Conservation (phyloP, 2,329 filamentous ascomycete genomes). For the Didymella keratinophila region DNA sequence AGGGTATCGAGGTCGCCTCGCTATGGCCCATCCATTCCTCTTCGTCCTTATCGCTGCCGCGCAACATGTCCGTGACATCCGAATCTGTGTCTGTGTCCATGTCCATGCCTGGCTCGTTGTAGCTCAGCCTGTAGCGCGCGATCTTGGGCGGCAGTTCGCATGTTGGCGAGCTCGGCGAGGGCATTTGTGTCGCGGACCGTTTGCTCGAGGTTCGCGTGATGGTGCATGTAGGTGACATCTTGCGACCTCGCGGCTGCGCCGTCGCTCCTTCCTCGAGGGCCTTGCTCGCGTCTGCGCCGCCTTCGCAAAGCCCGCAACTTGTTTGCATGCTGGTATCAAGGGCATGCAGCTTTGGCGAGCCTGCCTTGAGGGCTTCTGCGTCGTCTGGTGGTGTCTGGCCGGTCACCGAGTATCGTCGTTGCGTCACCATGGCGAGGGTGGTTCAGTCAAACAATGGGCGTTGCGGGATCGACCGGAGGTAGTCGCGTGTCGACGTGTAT, state of each 20-base stretch:
- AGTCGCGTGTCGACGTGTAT: constrained; percentile 23
- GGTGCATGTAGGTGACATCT: constrained; percentile 34
- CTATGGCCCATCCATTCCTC: constrained; percentile 27
- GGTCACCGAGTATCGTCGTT: constrained; percentile 50
- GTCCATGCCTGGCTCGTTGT: constrained; percentile 27
- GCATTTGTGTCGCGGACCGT: constrained; percentile 48
- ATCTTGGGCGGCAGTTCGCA: constrained; percentile 49
- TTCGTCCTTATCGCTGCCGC: constrained; percentile 29
- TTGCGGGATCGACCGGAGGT: constrained; percentile 5
- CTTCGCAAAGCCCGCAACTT: constrained; percentile 44
- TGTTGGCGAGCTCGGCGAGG: constrained; percentile 46
- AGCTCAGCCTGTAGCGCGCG: constrained; percentile 36
- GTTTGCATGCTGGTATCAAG: constrained; percentile 47
- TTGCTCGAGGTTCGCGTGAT: constrained; percentile 45
- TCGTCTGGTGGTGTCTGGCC: constrained; percentile 48
- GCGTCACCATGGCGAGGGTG: constrained; percentile 36
- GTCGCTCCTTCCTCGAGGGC: constrained; percentile 24
- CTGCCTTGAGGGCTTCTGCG: constrained; percentile 42
- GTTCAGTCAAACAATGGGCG: constrained; percentile 7
- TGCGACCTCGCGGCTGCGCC: constrained; percentile 37
- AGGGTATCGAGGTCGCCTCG: constrained; percentile 32
- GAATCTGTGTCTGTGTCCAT: constrained; percentile 35
- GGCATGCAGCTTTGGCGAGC: constrained; percentile 47
- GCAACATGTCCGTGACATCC: constrained; percentile 29
- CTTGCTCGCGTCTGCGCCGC: constrained; percentile 25